Base-by-base conservation (phyloP, 1,284 basidiomycete genomes). In the Cryptococcus neoformans region DNA sequence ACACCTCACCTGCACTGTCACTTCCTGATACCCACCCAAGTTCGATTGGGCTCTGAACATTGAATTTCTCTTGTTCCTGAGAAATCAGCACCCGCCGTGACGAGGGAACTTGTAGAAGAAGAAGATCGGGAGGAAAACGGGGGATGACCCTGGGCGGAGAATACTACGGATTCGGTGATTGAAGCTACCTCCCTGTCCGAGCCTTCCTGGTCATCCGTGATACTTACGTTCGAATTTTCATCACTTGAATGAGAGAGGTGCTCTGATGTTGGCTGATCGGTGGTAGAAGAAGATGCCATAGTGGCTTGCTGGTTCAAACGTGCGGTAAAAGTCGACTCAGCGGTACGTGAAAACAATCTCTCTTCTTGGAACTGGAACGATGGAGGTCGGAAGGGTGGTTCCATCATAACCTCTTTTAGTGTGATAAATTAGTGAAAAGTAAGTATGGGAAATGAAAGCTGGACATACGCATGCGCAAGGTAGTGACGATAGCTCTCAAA, bases 401-500 rank as follows among this genome's bases (percentile, higher is more conserved):
- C 58, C 51, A 62, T 62, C 66, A 70, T 68, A 5, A 68, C 66
- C 51, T 68, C 68, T 58, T 44, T 21, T 8, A 40, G 6, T 28
- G 28, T 34, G 34, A 14, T 35, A 44, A 21, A 9, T 17, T 37
- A 34, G 17, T 40, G 35, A 28, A 5, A 36, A 21, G 40, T 38
- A 16, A 7, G 9, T 41, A 11, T 34, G 8, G 10, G 16, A 14
- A 36, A 6, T 28, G n/a, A 40, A 36, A 4, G 41, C 12, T 14
- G 34, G 35, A 45, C n/a, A 28, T 40, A 74, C 72, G 90, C 83
- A 90, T 88, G 48, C 90, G 81, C 58, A 93, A 75, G 0, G 89
- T 88, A 60, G 89, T 86, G 46, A 92, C 81, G 52, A 84, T 86
- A 17, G 84, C 87, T 55, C 87, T 81, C 56, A 92, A 68, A 9